Evolutionary conservation across 2,329 filamentous ascomycete species (phyloP), one percentile per base, ranked within the genome.

Genomic region (Colletotrichum lentis): DNA sequence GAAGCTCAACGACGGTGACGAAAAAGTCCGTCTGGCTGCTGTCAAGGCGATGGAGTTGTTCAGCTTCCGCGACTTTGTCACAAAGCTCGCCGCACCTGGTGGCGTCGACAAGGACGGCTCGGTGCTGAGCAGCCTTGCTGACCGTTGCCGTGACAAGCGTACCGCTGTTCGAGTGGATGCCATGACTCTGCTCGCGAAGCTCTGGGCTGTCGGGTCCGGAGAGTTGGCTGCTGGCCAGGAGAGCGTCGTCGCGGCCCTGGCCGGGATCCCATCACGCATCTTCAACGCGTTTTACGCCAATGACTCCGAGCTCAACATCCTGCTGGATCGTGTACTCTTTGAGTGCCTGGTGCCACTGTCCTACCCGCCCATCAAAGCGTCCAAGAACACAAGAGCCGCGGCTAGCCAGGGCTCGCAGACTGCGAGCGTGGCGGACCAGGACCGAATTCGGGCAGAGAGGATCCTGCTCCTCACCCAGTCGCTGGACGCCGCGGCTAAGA

Each of bases 171-270:
- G 95, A 65, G 89, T 92, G 46, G 93, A 95, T 73, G 94, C 93
- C 27, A 97, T 97, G 87, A 90, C 89, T 58, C 84, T 96, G 10
- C 82, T 98, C 1, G 92, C 88, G 12, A 92, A 90, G 70, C 89
- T 98, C 35, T 99, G 96, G 96, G 94, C 93, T n/a, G 94, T 96
- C 20, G 95, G 93, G 14, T 88, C 90, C 20, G 92, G 93, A 20
- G 94, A 97, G 73, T 91, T 99, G 73, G 89, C 92, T 27, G 88
- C 91, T 60, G 93, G 92, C 16, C 91, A 95, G 73, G 93, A 97
- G 72, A 83, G 85, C 20, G 90, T 97, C 22, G 86, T 86, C 14
- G 82, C 88, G 11, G 86, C 95, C n/a, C 82, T 99, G 14, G 91
- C 90, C 7, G 90, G 90, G 27, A 93, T 96, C 46, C 95, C 96